phyloP scores from a whole-genome alignment of 148 eudicot genomes.

The Heliosperma pusillum region DNA sequence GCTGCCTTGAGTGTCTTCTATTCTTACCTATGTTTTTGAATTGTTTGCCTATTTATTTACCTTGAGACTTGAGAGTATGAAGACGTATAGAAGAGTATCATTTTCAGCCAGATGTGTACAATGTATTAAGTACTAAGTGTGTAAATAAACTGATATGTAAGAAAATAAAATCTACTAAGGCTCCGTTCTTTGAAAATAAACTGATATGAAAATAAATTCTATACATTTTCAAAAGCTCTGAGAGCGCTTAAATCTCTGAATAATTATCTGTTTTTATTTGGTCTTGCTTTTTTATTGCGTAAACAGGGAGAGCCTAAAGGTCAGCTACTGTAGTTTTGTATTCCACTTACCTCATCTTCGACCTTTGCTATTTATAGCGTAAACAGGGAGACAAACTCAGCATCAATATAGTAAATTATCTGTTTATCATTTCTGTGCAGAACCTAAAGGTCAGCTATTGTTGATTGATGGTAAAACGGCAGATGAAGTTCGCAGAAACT shows the following conservation, averaged over 20 bases:
- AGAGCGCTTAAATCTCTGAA: background rate
- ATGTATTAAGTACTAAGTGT: background rate
- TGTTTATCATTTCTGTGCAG: conserved; percentile 38
- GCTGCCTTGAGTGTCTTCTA: background rate
- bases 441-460: conserved; percentile 94
- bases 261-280: background rate
- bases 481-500: conserved; percentile 84
- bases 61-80: background rate
- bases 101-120: background rate
- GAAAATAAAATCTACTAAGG: background rate
- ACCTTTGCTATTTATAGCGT: background rate
- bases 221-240: background rate
- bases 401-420: background rate
- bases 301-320: too few relatives aligned
- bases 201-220: too few relatives aligned
- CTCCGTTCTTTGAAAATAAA: background rate
- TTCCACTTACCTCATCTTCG: background rate
- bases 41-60: background rate
- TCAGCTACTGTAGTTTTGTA: background rate
- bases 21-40: background rate
- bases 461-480: conserved; percentile 85
- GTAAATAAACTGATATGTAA: background rate
- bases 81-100: conserved; percentile 1
- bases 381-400: background rate
- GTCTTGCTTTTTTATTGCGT: background rate